Evolutionary conservation across 2,329 filamentous ascomycete species (phyloP).

Genomic region (Cytospora mali): DNA sequence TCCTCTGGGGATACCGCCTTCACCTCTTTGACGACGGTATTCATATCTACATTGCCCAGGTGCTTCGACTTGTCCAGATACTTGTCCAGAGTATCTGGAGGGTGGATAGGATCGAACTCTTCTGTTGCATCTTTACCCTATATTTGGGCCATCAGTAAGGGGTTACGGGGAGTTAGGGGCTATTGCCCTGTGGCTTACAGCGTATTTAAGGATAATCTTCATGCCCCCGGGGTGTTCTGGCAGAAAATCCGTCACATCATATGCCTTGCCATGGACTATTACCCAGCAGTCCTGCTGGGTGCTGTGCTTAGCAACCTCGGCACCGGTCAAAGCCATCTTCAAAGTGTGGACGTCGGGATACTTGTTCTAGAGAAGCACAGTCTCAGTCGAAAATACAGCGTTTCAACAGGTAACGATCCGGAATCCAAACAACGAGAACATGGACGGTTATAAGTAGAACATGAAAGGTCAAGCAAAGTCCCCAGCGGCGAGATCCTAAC

Average conservation of each 20-base stretch:
- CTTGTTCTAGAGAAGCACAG: neutral
- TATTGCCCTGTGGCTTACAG: conserved; percentile 47
- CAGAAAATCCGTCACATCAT: conserved; percentile 90
- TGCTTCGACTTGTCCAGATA: conserved; percentile 86
- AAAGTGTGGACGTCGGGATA: neutral
- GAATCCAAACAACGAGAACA: neutral
- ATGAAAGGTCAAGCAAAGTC: neutral
- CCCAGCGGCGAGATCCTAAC: neutral
- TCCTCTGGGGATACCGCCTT: conserved; percentile 64
- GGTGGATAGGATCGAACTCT: conserved; percentile 86
- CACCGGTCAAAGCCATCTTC: conserved; percentile 52
- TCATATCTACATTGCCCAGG: conserved; percentile 87
- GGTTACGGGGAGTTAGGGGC: too few relatives aligned
- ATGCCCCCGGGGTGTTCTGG: conserved; percentile 88
- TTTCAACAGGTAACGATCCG: neutral
- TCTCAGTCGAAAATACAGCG: neutral
- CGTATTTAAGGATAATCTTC: conserved; percentile 96
- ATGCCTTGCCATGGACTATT: conserved; percentile 82
- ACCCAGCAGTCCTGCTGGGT: conserved; percentile 87
- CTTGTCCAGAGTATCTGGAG: conserved; percentile 83
- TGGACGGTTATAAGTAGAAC: neutral
- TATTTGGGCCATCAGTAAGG: neutral
- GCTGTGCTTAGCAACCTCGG: conserved; percentile 70
- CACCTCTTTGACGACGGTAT: conserved; percentile 67
- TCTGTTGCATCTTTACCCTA: conserved; percentile 89